Evolutionary conservation across 1,284 basidiomycete genomes (phyloP).

Genomic region (Schizopora paradoxa): DNA sequence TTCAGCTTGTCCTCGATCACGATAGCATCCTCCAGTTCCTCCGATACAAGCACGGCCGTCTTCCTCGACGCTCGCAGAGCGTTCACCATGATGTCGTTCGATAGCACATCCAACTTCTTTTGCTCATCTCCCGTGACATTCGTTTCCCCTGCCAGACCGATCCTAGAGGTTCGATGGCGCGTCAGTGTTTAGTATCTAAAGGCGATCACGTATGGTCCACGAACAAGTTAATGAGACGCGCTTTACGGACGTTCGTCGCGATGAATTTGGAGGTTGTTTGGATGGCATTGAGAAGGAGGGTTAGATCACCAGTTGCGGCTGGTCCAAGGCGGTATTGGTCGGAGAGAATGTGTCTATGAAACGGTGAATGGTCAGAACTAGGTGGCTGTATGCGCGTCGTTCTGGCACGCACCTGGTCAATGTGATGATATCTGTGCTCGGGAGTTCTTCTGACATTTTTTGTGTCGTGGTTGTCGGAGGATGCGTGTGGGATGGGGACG

Average conservation of each 20-base stretch:
- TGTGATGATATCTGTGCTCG: conserved; percentile 85
- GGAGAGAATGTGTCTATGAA: conserved; percentile 72
- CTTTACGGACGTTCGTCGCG: conserved; percentile 95
- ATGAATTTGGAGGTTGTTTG: conserved; percentile 97
- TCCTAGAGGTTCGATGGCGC: conserved; percentile 40
- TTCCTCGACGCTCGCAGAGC: conserved; percentile 90
- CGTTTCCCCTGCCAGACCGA: conserved; percentile 92
- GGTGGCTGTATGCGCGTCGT: conserved; percentile 7
- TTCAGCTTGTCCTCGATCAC: conserved; percentile 75
- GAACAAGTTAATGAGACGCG: conserved; percentile 94
- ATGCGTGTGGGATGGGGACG: not conserved
- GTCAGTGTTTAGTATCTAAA: not conserved
- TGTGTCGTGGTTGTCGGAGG: conserved; percentile 35
- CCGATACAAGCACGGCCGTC: conserved; percentile 94
- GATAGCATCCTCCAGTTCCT: conserved; percentile 91
- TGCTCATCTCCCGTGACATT: conserved; percentile 99
- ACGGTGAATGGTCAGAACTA: conserved; percentile 4
- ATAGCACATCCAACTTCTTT: conserved; percentile 97
- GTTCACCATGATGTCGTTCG: conserved; percentile 99
- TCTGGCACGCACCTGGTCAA: conserved; percentile 66
- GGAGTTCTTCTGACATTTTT: conserved; percentile 51
- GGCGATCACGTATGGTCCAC: conserved; percentile 27
- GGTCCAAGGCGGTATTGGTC: conserved; percentile 79
- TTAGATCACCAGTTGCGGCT: conserved; percentile 88
- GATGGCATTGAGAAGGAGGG: conserved; percentile 90